Base-by-base conservation (phyloP, 352 stramenopile genomes). In the Phytophthora sp. region DNA sequence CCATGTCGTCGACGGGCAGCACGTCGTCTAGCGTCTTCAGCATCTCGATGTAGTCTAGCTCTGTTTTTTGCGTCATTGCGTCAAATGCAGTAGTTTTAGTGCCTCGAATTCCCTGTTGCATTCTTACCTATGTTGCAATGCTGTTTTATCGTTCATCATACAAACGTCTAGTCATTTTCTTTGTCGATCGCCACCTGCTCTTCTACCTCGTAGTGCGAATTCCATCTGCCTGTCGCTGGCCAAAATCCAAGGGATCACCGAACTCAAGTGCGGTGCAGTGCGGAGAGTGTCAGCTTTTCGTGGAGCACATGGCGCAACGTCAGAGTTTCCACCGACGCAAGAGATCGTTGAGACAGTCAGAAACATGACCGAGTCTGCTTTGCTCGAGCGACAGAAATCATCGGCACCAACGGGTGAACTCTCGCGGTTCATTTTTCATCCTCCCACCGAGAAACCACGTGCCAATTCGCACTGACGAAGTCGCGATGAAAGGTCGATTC, bases 401-500 rank as follows among this genome's bases (percentile, higher is more conserved):
- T 30, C 3, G 17, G 38, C 8, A 37, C 11, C 34, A 38, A 58
- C 50, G 31, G 31, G 37, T 31, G 24, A 46, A 23, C 28, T 11
- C 9, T 7, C 23, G 13, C 50, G 7, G 6, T 26, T 48, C 60
- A 69, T 58, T 70, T 10, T 54, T 38, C 24, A 42, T 62, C 43
- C 41, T 44, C 17, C 46, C 56, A 52, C 32, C 31, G 28, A 43
- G 39, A 46, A 26, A 41, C 20, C 38, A 50, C 31, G n/a, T n/a
- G n/a, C n/a, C n/a, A n/a, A n/a, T n/a, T n/a, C 5, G 18, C 34
- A n/a, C 23, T 15, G 7, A 30, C n/a, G 5, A 31, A n/a, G 23
- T 37, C 18, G n/a, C 18, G 12, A 62, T 70, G 59, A 74, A 70
- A 21, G 66, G 60, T 9, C 66, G 66, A 69, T 75, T 75, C 50